Evolutionary conservation across 345 rosid genomes (phyloP).

Genomic region (Eucalyptus cladocalyx): DNA sequence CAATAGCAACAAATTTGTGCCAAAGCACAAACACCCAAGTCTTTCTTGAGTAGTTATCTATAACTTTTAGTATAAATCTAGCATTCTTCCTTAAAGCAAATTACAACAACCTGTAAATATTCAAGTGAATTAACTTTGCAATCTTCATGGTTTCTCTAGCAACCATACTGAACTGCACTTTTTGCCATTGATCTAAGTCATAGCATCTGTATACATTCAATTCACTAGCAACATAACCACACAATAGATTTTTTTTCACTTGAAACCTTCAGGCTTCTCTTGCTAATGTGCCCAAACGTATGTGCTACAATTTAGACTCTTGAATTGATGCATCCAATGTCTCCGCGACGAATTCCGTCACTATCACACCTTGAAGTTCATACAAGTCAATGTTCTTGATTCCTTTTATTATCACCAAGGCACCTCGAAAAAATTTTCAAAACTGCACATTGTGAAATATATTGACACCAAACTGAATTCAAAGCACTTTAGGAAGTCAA

Average conservation of each 20-base stretch:
- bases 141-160: too few species aligned
- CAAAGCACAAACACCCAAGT: accelerated
- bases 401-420: not conserved
- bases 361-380: not conserved
- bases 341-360: accelerated
- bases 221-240: too few species aligned
- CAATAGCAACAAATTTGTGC: too few species aligned
- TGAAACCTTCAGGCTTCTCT: accelerated
- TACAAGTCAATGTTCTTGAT: not conserved
- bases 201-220: accelerated
- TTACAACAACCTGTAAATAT: too few species aligned
- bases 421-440: not conserved
- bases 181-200: too few species aligned
- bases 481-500: accelerated
- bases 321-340: accelerated
- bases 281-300: accelerated
- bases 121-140: too few species aligned
- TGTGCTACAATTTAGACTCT: too few species aligned
- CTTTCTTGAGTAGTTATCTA: accelerated
- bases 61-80: too few species aligned
- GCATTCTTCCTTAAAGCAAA: too few species aligned
- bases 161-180: accelerated
- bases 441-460: not conserved
- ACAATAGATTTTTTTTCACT: too few species aligned
- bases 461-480: accelerated